A percentile compares a stretch with the other conserved stretches of the same genome.
Evolutionary conservation across 148 eudicot genomes (phyloP).

Genomic region (Tetragonia tetragonoides): DNA sequence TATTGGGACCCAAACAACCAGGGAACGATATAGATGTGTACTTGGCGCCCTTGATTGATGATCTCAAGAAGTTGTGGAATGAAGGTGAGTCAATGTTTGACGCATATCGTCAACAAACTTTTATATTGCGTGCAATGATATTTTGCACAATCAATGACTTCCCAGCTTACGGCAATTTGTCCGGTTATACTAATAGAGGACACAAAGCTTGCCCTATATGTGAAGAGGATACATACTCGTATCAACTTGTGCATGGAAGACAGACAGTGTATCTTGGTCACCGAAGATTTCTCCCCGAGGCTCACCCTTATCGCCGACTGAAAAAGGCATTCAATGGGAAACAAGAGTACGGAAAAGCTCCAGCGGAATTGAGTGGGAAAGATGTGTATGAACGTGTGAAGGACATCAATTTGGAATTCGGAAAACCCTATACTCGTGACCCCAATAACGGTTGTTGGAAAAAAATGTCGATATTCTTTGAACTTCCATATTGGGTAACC

Average conservation of each 20-base stretch:
- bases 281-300: neutral
- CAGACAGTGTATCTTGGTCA: neutral
- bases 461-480: neutral
- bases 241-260: neutral
- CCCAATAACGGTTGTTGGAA: no score
- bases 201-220: conserved; percentile 4
- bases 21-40: neutral
- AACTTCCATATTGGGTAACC: conserved; percentile 13
- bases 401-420: no score
- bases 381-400: no score
- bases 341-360: no score
- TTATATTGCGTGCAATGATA: neutral
- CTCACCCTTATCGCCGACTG: neutral
- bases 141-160: conserved; percentile 1
- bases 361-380: no score
- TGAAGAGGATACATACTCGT: neutral
- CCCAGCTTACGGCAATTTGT: neutral
- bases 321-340: neutral
- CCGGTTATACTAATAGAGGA: neutral
- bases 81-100: neutral
- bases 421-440: no score
- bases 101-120: neutral
- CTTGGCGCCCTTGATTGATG: conserved; percentile 1
- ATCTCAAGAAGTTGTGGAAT: neutral
- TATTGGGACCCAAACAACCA: conserved; percentile 11